These are phyloP conservation scores for Scutellaria galericulata DNA, from an alignment of 257 asterid genomes.

Conservation along the genomic window DNA sequence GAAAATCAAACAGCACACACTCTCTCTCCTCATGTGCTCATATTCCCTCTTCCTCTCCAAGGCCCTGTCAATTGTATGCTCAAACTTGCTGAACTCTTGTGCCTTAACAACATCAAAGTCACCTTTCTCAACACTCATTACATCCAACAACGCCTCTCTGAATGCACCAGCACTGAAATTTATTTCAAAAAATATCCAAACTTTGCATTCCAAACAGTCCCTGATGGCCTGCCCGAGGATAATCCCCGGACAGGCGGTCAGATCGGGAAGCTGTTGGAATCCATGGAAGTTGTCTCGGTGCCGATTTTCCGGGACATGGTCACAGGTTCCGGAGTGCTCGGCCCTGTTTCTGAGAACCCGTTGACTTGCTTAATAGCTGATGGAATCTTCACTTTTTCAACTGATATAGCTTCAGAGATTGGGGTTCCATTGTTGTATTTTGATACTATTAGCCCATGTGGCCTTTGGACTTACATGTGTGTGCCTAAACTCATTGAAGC, in stretches of 20 bases:
- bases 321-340: background rate
- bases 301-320: constrained; percentile 52
- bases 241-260: constrained; percentile 52
- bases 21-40: constrained; percentile 56
- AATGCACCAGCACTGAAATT: constrained; percentile 13
- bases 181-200: constrained; percentile 41
- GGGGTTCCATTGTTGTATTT: constrained; percentile 56
- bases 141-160: constrained; percentile 53
- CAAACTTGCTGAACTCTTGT: constrained; percentile 57
- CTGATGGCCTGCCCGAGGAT: constrained; percentile 63
- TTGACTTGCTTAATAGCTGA: constrained; percentile 61
- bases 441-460: constrained; percentile 67
- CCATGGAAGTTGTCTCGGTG: constrained; percentile 45
- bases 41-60: constrained; percentile 71
- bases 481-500: constrained; percentile 60
- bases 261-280: constrained; percentile 34
- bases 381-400: constrained; percentile 59
- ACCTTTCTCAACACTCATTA: constrained; percentile 72
- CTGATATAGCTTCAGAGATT: constrained; percentile 42
- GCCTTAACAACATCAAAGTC: constrained; percentile 43
- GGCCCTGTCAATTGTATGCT: constrained; percentile 78
- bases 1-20: background rate
- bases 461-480: constrained; percentile 56
- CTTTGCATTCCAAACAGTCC: constrained; percentile 45
- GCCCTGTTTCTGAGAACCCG: constrained; percentile 18